Evolutionary conservation across 768 basidiomycete species (phyloP).

Genomic region (Suillus discolor): DNA sequence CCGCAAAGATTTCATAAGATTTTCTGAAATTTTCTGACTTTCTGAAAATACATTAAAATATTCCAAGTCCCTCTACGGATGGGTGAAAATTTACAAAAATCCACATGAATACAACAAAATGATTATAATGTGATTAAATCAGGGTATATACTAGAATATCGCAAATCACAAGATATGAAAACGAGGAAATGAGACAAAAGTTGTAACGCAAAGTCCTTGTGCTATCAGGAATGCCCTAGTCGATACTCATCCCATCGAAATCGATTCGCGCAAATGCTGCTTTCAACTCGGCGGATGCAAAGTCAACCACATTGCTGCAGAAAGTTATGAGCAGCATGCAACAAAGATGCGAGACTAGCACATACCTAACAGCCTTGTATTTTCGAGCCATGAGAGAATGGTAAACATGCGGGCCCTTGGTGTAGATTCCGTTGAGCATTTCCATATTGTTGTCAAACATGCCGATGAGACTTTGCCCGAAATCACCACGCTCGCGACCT

Average conservation of each 20-base stretch:
- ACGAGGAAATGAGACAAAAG: not conserved
- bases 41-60: too few relatives aligned
- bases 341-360: not conserved
- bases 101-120: not conserved
- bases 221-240: too few relatives aligned
- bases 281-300: too few relatives aligned
- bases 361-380: not conserved
- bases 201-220: not conserved
- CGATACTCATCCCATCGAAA: too few relatives aligned
- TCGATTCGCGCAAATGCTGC: too few relatives aligned
- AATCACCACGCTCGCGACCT: not conserved
- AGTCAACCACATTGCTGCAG: not conserved
- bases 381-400: not conserved
- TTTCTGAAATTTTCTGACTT: too few relatives aligned
- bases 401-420: not conserved
- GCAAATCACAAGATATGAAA: not conserved
- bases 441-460: slow-evolving; percentile 1
- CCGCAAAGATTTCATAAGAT: too few relatives aligned
- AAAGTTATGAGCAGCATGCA: not conserved
- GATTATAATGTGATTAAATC: not conserved
- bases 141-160: not conserved
- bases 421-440: not conserved
- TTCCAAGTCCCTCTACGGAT: not conserved
- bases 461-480: not conserved
- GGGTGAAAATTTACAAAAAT: not conserved